Evolutionary conservation across 768 basidiomycete genomes (phyloP), one percentile per base, ranked within the genome.

Genomic region (Fomitopsis pulvina): DNA sequence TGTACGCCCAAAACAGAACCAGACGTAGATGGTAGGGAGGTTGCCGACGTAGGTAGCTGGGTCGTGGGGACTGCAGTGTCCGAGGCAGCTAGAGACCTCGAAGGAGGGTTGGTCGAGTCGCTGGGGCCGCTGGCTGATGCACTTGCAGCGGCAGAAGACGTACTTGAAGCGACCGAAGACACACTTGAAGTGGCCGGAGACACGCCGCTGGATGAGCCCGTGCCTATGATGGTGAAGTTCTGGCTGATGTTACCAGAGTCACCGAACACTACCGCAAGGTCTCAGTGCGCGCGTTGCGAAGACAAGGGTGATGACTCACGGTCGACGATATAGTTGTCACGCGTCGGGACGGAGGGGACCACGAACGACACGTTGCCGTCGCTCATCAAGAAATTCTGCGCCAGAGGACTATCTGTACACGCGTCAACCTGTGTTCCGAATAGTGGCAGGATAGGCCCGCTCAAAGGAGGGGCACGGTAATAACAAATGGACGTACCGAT

Each of bases 251-350:
- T 64, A 24, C 71, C 75, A 8, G 75, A 75, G 56, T 74, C 71
- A 25, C 75, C 76, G 30, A 77, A 63, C 29, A 77, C 75, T 77
- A 47, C 2, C 34, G 18, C 21, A 34, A 21, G 21, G 12, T 21
- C 7, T 26, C 12, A 48, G 27, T 41, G 22, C 24, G 25, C 32
- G 30, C 11, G 11, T 25, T 21, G 21, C 38, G 16, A 40, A 40
- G 4, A 27, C 11, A 21, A 11, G 6, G 34, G 8, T 3, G 18
- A 43, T 1, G 14, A 28, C 49, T 20, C 52, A 77, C 75, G 62
- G 50, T 74, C 74, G 41, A 78, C 64, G 49, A 76, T 70, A 57
- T 77, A 78, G 54, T 71, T 66, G 44, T 63, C 50, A 14, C 73
- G 58, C 4, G 62, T 42, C 11, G 66, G 40, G 6, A 73, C 63